Percentiles rank a stretch among this genome's conserved stretches.
These are phyloP conservation scores for Puya raimondii DNA, from an alignment of 176 grass and related monocot species.

Conservation along the genomic window DNA sequence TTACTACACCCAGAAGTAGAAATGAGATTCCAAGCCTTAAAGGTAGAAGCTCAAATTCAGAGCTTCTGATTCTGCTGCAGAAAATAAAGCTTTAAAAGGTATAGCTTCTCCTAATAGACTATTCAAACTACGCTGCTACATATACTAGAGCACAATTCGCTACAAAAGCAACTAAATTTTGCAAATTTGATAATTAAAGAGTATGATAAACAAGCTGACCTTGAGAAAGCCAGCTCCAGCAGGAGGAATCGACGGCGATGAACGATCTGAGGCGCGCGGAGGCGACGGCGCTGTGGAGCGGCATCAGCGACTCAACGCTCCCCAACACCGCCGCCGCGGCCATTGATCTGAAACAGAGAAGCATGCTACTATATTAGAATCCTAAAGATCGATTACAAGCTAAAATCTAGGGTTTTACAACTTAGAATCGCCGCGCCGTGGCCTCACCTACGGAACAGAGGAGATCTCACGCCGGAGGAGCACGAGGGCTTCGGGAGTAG, in stretches of 20 bases:
- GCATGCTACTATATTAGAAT: not conserved
- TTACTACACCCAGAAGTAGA: too few species aligned
- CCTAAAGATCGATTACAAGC: not conserved
- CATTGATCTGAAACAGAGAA: not conserved
- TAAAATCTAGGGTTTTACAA: not conserved
- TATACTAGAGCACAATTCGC: conserved; percentile 1
- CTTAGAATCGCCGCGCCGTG: not conserved
- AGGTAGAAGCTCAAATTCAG: too few species aligned
- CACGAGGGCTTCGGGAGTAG: not conserved
- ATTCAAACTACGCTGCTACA: not conserved
- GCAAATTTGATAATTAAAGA: not conserved
- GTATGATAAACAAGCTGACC: not conserved
- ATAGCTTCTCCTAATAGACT: too few species aligned
- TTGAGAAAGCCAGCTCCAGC: conserved; percentile 58
- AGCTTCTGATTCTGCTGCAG: too few species aligned
- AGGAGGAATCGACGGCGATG: conserved; percentile 36
- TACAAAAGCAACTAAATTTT: not conserved
- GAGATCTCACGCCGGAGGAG: not conserved
- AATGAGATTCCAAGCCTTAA: too few species aligned
- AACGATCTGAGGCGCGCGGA: conserved; percentile 42
- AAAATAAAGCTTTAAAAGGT: too few species aligned
- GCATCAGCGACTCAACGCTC: conserved; percentile 33
- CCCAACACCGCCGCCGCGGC: not conserved
- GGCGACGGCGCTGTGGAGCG: conserved; percentile 45
- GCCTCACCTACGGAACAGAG: not conserved